phyloP scores from a whole-genome alignment of 768 basidiomycete species.

The Boletales sp. region DNA sequence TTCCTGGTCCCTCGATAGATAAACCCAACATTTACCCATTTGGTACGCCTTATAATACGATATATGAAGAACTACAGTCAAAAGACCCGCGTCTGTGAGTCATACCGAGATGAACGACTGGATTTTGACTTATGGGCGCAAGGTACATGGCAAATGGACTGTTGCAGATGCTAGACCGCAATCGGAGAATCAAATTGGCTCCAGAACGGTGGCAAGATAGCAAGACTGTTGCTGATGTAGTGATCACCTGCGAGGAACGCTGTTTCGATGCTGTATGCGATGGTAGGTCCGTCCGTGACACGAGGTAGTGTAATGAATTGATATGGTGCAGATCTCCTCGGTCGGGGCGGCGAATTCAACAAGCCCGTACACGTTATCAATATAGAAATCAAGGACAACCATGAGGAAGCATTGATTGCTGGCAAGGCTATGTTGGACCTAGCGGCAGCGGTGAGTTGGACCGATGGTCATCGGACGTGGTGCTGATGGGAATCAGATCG shows the following conservation, averaged over 20 bases:
- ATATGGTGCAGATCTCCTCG: slow-evolving; percentile 64
- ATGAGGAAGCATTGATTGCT: slow-evolving; percentile 95
- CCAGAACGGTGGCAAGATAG: slow-evolving; percentile 98
- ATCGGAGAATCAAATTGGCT: slow-evolving; percentile 84
- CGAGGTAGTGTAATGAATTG: slow-evolving; percentile 9
- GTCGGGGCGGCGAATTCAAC: slow-evolving; percentile 88
- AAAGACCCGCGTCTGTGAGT: slow-evolving; percentile 86
- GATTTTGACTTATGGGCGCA: slow-evolving; percentile 12
- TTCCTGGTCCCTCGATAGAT: slow-evolving; percentile 95
- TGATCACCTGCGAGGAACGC: slow-evolving; percentile 98
- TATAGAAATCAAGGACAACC: slow-evolving; percentile 98
- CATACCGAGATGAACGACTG: not conserved
- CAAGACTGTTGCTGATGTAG: slow-evolving; percentile 85
- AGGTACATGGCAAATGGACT: slow-evolving; percentile 95
- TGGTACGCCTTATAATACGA: slow-evolving; percentile 94
- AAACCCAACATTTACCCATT: slow-evolving; percentile 97
- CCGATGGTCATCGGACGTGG: not conserved
- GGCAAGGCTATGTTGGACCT: slow-evolving; percentile 94
- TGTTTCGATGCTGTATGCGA: slow-evolving; percentile 99
- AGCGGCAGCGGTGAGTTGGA: slow-evolving; percentile 71
- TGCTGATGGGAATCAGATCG: slow-evolving; percentile 57
- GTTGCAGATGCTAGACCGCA: slow-evolving; percentile 94
- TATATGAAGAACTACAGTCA: slow-evolving; percentile 81
- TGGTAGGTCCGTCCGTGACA: slow-evolving; percentile 50
- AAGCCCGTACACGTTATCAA: slow-evolving; percentile 95